Conservation (phyloP, 495 filamentous ascomycete genomes). For the Penicillium herquei region DNA sequence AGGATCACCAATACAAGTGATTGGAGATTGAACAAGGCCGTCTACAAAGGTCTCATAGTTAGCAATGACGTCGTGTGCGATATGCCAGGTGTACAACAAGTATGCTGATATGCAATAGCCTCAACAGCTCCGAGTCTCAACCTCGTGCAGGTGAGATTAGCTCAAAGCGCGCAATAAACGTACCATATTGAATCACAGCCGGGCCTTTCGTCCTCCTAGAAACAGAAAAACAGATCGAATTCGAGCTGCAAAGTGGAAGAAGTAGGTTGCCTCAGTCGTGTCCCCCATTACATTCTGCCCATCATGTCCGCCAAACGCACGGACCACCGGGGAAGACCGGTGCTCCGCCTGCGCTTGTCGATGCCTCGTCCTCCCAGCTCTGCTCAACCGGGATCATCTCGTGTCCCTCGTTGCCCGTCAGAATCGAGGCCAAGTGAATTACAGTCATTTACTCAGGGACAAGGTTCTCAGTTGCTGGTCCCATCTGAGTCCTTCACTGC, state of each 20-base stretch:
- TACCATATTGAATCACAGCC: slow-evolving; percentile 18
- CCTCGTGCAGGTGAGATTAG: background rate
- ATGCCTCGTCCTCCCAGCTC: background rate
- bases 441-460: too few species aligned
- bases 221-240: background rate
- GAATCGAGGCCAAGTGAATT: background rate
- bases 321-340: slow-evolving; percentile 4
- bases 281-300: slow-evolving; percentile 22
- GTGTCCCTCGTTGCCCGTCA: background rate
- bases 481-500: too few species aligned
- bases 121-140: slow-evolving; percentile 2
- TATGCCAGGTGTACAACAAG: slow-evolving; percentile 9
- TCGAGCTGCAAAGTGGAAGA: background rate
- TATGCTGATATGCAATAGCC: slow-evolving; percentile 8
- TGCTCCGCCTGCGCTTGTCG: background rate
- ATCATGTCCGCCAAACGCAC: slow-evolving; percentile 24
- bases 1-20: slow-evolving; percentile 89
- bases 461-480: too few species aligned
- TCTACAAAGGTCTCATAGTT: slow-evolving; percentile 47
- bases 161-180: background rate
- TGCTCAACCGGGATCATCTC: background rate
- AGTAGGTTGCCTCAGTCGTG: background rate
- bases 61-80: slow-evolving; percentile 10
- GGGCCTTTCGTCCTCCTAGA: background rate
- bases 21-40: slow-evolving; percentile 97